Evolutionary conservation across 176 grass and related monocot species (phyloP), one percentile per base, ranked within the genome.

Genomic region (Saccharum officinarum): DNA sequence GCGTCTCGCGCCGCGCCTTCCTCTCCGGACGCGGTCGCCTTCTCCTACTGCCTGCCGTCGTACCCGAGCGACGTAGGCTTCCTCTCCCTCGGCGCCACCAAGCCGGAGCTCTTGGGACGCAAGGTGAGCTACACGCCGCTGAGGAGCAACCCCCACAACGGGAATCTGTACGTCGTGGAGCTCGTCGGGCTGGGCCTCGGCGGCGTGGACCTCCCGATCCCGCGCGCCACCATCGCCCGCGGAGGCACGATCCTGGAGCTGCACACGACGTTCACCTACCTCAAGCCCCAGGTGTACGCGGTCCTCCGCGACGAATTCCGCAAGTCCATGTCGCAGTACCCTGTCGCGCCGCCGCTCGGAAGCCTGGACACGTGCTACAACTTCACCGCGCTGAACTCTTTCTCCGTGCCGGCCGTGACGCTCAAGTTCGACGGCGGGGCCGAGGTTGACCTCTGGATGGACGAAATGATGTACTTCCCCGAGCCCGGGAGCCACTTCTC

Each of bases 311-410:
- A 76, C 61, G 2, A 1, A 9, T 84, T 84, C 83, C 33, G 45
- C 1, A 0, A 2, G 44, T 5, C 0, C n/a, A 84, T 84, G 83
- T 3, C 45, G 3, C 0, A 3, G 8, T 77, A 84, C 83, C 45
- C 15, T 3, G 0, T 3, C 3, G 83, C 46, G 62, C 62, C 73
- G 45, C 73, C 73, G 45, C 17, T 18, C 0, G 80, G 54, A 8
- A 3, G 2, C 10, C 86, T 88, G 39, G 86, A 88, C 10, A 83
- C 66, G 16, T 88, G 86, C 80, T 88, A 88, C 86, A 41, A 88
- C 80, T 78, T 88, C 80, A 83, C 66, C 10, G 73, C 66, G n/a
- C 17, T 37, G 31, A 37, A 23, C 0, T 1, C 6, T 3, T 14
- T 38, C 71, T 0, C 8, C 8, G 26, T 60, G 71, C 86, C 79